phyloP scores from a whole-genome alignment of 2,329 filamentous ascomycete genomes.

The Sarocladium strictum region DNA sequence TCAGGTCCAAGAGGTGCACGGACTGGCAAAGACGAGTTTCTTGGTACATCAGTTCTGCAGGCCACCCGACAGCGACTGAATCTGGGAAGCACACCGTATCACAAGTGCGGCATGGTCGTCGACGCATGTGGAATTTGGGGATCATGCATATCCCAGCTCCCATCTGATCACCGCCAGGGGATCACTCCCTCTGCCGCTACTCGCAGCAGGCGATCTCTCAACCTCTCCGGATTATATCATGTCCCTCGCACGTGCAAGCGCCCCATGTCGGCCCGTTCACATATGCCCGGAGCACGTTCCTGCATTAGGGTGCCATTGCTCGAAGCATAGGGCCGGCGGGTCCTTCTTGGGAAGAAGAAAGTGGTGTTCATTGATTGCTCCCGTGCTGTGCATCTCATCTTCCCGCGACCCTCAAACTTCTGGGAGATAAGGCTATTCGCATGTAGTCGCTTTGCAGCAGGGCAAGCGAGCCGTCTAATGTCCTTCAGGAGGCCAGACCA shows the following conservation, averaged over 20 bases:
- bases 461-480: too few species aligned
- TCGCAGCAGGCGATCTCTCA: too few species aligned
- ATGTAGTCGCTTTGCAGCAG: too few species aligned
- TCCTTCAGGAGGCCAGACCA: background rate
- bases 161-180: background rate
- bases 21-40: background rate
- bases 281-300: background rate
- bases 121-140: background rate
- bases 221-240: too few species aligned
- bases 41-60: background rate
- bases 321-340: background rate
- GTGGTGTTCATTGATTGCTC: background rate
- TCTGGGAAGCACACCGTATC: too few species aligned
- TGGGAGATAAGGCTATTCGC: too few species aligned
- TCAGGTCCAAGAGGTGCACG: background rate
- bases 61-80: background rate
- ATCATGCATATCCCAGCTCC: background rate
- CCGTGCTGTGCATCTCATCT: background rate
- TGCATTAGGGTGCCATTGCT: background rate
- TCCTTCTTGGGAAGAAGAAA: background rate
- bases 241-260: background rate
- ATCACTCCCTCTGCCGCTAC: background rate
- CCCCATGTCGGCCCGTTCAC: constrained; percentile 2
- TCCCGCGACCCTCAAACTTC: too few species aligned
- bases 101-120: background rate